A percentile compares a stretch with the other conserved stretches of the same genome.
These are phyloP conservation scores for Phytophthora aleatoria DNA, from an alignment of 352 stramenopile genomes.

Conservation along the genomic window DNA sequence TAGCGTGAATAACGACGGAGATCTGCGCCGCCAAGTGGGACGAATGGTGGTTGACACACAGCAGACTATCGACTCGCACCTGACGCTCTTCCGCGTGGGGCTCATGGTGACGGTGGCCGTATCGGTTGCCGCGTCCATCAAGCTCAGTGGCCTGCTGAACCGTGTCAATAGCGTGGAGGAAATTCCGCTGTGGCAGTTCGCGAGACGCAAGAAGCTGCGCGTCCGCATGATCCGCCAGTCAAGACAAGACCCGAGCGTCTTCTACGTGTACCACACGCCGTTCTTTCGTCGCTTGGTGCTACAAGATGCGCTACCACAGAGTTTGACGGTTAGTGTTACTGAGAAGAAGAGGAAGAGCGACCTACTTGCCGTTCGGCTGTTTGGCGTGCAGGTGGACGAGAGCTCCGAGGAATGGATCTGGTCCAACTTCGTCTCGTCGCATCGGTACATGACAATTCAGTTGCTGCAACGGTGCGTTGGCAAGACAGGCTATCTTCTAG, in stretches of 20 bases:
- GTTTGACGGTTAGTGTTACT: conserved; percentile 15
- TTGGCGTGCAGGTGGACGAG: conserved; percentile 79
- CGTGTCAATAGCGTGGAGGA: conserved; percentile 60
- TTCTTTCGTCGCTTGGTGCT: conserved; percentile 63
- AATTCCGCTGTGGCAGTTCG: conserved; percentile 68
- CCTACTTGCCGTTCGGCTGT: conserved; percentile 69
- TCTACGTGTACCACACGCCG: conserved; percentile 86
- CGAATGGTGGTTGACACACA: conserved; percentile 39
- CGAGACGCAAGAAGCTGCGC: conserved; percentile 69
- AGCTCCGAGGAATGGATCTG: conserved; percentile 69
- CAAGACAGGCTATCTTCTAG: conserved; percentile 3
- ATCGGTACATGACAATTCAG: conserved; percentile 65
- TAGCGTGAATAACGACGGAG: conserved; percentile 12
- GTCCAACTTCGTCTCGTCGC: conserved; percentile 66
- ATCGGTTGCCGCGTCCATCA: conserved; percentile 48
- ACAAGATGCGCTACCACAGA: conserved; percentile 55
- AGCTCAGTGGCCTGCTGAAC: conserved; percentile 63
- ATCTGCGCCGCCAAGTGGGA: conserved; percentile 39
- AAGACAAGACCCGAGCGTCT: conserved; percentile 64
- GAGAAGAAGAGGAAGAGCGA: conserved; percentile 20
- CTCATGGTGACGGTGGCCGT: conserved; percentile 49
- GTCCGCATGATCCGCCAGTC: conserved; percentile 77
- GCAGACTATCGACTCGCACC: conserved; percentile 67
- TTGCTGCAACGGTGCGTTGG: conserved; percentile 58
- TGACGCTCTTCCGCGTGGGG: conserved; percentile 67